Percentiles rank a stretch among this genome's conserved stretches.
Conservation (phyloP, 176 grass and related monocot genomes). For the Aegilops speltoides region DNA sequence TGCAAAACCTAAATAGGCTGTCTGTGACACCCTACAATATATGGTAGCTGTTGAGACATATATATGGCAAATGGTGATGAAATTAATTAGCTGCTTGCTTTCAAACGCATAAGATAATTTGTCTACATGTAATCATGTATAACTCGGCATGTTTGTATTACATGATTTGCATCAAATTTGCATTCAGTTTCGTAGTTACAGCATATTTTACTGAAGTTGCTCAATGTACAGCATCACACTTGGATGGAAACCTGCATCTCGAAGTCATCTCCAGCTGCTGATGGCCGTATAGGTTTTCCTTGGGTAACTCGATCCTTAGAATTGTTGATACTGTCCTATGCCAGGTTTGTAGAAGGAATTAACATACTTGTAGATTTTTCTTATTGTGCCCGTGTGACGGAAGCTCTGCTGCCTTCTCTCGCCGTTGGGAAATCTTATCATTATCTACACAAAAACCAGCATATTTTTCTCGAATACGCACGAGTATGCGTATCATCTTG, state of each 20-base stretch:
- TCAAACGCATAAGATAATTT: not conserved
- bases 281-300: constrained; percentile 48
- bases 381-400: constrained; percentile 49
- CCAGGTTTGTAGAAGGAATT: constrained; percentile 21
- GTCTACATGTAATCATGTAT: not conserved
- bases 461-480: no score
- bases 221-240: constrained; percentile 59
- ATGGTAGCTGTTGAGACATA: constrained; percentile 5
- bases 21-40: not conserved
- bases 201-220: constrained; percentile 34
- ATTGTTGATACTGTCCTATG: constrained; percentile 54
- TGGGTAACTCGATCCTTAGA: constrained; percentile 38
- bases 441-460: constrained; percentile 46
- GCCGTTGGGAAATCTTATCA: constrained; percentile 73
- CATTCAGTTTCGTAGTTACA: not conserved
- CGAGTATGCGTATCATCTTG: no score
- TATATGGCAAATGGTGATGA: not conserved
- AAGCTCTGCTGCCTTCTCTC: constrained; percentile 56
- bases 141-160: not conserved
- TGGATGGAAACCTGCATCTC: constrained; percentile 70
- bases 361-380: constrained; percentile 50
- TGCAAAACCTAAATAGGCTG: not conserved
- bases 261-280: constrained; percentile 55
- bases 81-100: not conserved
- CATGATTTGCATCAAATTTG: not conserved